Evolutionary conservation across 2,329 filamentous ascomycete genomes (phyloP), one percentile per base, ranked within the genome.

Genomic region (Leptographium radiaticola): DNA sequence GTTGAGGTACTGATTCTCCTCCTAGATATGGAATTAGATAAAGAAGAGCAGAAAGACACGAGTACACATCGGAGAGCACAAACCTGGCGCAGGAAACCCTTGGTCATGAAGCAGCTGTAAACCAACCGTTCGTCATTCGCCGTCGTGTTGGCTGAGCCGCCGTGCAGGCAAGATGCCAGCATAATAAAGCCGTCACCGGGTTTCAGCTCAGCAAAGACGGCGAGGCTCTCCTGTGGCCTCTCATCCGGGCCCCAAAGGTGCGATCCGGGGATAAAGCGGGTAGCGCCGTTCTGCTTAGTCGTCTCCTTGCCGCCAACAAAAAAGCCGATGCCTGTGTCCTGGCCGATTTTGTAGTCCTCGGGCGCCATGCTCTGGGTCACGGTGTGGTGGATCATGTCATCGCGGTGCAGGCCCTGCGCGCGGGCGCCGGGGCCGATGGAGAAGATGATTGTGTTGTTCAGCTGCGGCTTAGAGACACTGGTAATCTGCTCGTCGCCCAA

Each of bases 251-350:
- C 62, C 65, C 64, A 66, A 0, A 70, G 61, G 51, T 70, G 68
- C n/a, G 59, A 62, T 0, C 67, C 65, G 1, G 68, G 68, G 36
- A 70, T 63, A 54, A 69, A 62, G 6, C 65, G 58, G 6, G 67
- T 70, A 16, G 66, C 68, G 2, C 68, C 67, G 54, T 70, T 70
- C 16, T 59, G 49, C 6, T 55, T 56, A 0, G 65, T 68, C 5
- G 53, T 56, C 51, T 51, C 43, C 49, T 62, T 67, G 8, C 60
- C 67, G 0, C 64, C 67, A 9, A 70, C 63, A 52, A 69, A 69
- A 34, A 68, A 62, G 39, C 65, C 63, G 33, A 64, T 60, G 7
- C 58, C 60, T 12, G 56, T 53, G 50, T 65, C 64, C 1, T 60
- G 59, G 47, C 62, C 61, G 5, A 62, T 40, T 11, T 40, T 34